Percentiles rank a stretch among this genome's conserved stretches.
phyloP scores from a whole-genome alignment of 2,329 filamentous ascomycete species.

The Monilinia fructigena region DNA sequence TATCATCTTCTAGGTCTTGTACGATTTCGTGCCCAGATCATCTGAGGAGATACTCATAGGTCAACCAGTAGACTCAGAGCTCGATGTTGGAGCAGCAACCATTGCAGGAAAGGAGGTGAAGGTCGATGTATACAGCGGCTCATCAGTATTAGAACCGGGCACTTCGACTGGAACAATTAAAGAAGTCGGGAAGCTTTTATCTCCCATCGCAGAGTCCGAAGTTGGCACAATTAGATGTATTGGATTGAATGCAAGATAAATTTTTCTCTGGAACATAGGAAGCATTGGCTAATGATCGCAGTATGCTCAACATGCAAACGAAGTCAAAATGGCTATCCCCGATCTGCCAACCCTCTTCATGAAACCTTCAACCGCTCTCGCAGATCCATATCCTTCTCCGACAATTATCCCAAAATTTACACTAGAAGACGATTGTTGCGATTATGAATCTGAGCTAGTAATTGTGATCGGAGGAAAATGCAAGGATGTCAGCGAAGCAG shows the following conservation, averaged over 20 bases:
- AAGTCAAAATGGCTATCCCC: constrained; percentile 47
- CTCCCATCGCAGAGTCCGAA: constrained; percentile 46
- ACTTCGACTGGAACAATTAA: constrained; percentile 49
- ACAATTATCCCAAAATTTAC: constrained; percentile 49
- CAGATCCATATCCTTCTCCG: constrained; percentile 40
- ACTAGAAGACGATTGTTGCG: constrained; percentile 45
- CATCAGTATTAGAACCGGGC: constrained; percentile 56
- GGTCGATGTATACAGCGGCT: constrained; percentile 57
- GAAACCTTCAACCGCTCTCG: constrained; percentile 35
- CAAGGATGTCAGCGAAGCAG: constrained; percentile 48
- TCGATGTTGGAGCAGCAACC: constrained; percentile 57
- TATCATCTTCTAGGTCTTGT: constrained; percentile 51
- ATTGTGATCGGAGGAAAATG: constrained; percentile 49
- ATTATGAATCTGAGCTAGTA: constrained; percentile 52
- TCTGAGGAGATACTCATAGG: constrained; percentile 54
- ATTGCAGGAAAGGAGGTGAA: constrained; percentile 55
- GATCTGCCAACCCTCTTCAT: constrained; percentile 43
- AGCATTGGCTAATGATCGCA: constrained; percentile 26
- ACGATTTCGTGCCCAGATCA: constrained; percentile 57
- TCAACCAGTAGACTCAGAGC: constrained; percentile 50
- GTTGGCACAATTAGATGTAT: constrained; percentile 51
- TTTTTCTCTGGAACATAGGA: not conserved
- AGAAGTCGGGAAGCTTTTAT: constrained; percentile 46
- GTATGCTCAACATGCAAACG: constrained; percentile 48
- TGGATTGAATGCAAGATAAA: constrained; percentile 48